Evolutionary conservation across 768 basidiomycete genomes (phyloP), one percentile per base, ranked within the genome.

Genomic region (Boletus vinaceobasis): DNA sequence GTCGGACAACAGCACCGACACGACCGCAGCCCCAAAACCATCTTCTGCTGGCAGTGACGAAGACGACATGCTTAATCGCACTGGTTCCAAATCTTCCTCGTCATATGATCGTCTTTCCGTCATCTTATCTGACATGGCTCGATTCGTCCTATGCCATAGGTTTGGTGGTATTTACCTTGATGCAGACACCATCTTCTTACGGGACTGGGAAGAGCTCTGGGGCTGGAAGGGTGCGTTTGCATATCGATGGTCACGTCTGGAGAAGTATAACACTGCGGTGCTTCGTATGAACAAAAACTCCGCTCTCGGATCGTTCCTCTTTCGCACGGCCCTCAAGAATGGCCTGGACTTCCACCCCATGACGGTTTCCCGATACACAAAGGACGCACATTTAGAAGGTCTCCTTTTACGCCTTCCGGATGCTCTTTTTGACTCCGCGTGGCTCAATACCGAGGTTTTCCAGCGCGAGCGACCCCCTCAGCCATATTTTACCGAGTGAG

Each of bases 131-230:
- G 96, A 98, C 67, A 93, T 98, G 88, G 96, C 93, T 17, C 87
- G 96, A 23, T 99, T 98, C 70, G 86, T 98, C 53, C 79, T 99
- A n/a, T 94, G 92, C 57, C 92, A 99, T 71, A 87, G 94, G 21
- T 98, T 89, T 65, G 96, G 97, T 23, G 96, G 96, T 14, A 90
- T 94, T 46, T 99, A 98, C 67, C 84, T 99, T 49, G 96, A 99
- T 65, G 94, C 95, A 10, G 97, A 98, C 68, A 98, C 93, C 9
- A 84, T 99, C 59, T 85, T 99, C 62, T 74, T 99, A 32, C 87
- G 97, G 21, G 96, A 99, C 66, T 99, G 97, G 97, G 95, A 97
- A 68, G 96, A 98, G 61, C 76, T 99, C 6, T 98, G 93, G 93
- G 93, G 92, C 29, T 97, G 91, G 88, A 85, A 87, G 63, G 95